phyloP scores from a whole-genome alignment of 257 asterid genomes.

The Gentiana dahurica region DNA sequence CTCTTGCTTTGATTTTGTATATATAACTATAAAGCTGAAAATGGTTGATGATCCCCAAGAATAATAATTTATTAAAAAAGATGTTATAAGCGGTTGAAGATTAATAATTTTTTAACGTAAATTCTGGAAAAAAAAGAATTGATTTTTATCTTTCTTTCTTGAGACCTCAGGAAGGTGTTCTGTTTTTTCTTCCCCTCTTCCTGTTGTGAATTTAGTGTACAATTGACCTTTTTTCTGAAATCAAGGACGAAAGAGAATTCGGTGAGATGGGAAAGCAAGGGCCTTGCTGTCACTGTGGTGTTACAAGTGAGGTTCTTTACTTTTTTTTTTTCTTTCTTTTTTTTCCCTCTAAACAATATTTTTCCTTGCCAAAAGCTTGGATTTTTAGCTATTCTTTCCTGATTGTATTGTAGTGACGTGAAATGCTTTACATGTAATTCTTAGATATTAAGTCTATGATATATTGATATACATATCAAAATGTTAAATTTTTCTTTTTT shows the following conservation, averaged over 20 bases:
- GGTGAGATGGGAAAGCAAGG: conserved; percentile 97
- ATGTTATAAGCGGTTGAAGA: conserved; percentile 22
- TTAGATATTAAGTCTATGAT: conserved; percentile 20
- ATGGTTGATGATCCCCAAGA: not conserved
- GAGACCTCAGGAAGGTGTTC: conserved; percentile 13
- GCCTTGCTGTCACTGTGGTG: conserved; percentile 99
- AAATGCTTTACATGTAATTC: conserved; percentile 13
- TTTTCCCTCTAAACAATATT: conserved; percentile 9
- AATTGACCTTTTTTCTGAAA: conserved; percentile 16
- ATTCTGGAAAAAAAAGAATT: conserved; percentile 15
- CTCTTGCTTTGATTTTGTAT: conserved; percentile 30
- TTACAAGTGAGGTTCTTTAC: conserved; percentile 74
- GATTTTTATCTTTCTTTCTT: conserved; percentile 10
- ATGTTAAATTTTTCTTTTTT: conserved; percentile 16
- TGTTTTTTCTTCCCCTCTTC: conserved; percentile 13
- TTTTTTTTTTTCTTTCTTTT: conserved; percentile 2
- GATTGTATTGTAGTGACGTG: conserved; percentile 12
- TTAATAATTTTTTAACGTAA: conserved; percentile 22
- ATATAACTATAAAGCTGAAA: conserved; percentile 29
- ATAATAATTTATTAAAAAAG: conserved; percentile 25
- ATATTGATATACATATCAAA: conserved; percentile 18
- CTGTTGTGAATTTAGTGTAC: conserved; percentile 19
- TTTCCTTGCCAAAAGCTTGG: conserved; percentile 8
- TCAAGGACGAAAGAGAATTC: conserved; percentile 22
- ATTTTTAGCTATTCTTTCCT: not conserved